Conservation (phyloP, 495 filamentous ascomycete species). For the Xylaria curta region DNA sequence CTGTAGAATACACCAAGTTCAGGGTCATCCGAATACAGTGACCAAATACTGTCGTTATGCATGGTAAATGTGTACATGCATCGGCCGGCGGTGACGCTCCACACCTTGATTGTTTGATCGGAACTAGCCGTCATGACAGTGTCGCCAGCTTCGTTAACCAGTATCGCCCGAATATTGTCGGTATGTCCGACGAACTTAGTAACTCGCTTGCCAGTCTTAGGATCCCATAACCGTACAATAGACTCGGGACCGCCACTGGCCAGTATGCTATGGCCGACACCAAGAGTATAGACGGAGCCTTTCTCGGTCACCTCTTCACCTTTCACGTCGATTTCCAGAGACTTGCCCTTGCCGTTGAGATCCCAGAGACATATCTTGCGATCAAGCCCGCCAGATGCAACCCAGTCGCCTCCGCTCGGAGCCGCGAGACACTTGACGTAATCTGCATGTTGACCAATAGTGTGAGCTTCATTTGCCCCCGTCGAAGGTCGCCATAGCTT, state of each 20-base stretch:
- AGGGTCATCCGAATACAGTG: slow-evolving; percentile 87
- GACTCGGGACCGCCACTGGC: slow-evolving; percentile 95
- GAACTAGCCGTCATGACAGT: slow-evolving; percentile 94
- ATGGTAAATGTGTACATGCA: slow-evolving; percentile 98
- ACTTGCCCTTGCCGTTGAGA: slow-evolving; percentile 82
- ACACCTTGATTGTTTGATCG: slow-evolving; percentile 96
- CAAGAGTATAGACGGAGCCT: slow-evolving; percentile 92
- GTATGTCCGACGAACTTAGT: slow-evolving; percentile 99
- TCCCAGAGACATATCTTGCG: slow-evolving; percentile 94
- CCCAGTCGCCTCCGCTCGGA: slow-evolving; percentile 79
- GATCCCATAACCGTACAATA: slow-evolving; percentile 92
- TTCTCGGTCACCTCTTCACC: slow-evolving; percentile 83
- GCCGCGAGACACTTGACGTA: slow-evolving; percentile 95
- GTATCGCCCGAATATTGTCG: slow-evolving; percentile 88
- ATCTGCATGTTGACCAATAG: slow-evolving; percentile 91
- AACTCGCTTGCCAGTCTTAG: slow-evolving; percentile 83
- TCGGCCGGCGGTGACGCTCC: slow-evolving; percentile 91
- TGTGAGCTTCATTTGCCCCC: slow-evolving; percentile 70
- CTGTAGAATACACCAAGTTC: slow-evolving; percentile 90
- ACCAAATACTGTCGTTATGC: slow-evolving; percentile 99
- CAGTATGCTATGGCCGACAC: slow-evolving; percentile 72
- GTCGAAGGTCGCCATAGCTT: slow-evolving; percentile 93
- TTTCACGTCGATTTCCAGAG: slow-evolving; percentile 81
- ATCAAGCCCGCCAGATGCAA: slow-evolving; percentile 95
- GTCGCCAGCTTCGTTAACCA: slow-evolving; percentile 87